phyloP scores from a whole-genome alignment of 2,329 filamentous ascomycete genomes.

The Fusarium fracticaudum region DNA sequence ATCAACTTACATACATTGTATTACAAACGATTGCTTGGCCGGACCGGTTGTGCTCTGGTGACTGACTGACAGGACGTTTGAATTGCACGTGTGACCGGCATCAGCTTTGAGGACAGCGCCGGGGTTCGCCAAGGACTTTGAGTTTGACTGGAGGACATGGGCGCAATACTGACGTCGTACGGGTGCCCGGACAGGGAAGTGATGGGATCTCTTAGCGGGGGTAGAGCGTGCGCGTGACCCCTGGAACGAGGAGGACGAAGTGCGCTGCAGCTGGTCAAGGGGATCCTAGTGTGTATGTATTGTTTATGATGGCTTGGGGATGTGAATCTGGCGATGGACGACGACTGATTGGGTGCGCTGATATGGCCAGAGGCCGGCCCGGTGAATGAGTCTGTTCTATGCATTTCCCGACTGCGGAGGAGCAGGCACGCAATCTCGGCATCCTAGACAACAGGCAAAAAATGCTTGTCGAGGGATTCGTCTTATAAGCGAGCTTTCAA shows the following conservation, averaged over 20 bases:
- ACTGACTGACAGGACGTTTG: slow-evolving; percentile 4
- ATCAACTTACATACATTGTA: slow-evolving; percentile 3
- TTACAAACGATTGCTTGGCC: slow-evolving; percentile 12
- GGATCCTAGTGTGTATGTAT: background rate
- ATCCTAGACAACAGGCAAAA: background rate
- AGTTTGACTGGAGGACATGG: slow-evolving; percentile 6
- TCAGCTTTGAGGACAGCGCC: slow-evolving; percentile 4
- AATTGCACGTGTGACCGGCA: slow-evolving; percentile 29
- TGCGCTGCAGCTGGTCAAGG: slow-evolving; percentile 5
- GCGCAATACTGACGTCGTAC: slow-evolving; percentile 29
- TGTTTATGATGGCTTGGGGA: background rate
- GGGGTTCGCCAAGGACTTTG: slow-evolving; percentile 4
- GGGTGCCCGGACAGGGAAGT: slow-evolving; percentile 12
- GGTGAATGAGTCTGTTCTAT: slow-evolving; percentile 11
- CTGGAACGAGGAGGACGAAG: slow-evolving; percentile 16
- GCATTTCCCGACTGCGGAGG: slow-evolving; percentile 15
- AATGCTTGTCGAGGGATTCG: background rate
- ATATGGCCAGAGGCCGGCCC: slow-evolving; percentile 27
- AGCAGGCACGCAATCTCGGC: slow-evolving; percentile 8
- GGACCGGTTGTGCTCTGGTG: slow-evolving; percentile 27
- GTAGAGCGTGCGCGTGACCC: slow-evolving; percentile 21
- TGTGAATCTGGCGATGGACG: background rate
- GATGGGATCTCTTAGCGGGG: slow-evolving; percentile 14
- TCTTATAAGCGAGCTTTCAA: slow-evolving; percentile 9
- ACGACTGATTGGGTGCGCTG: slow-evolving; percentile 28